Evolutionary conservation across 805 yeast species (phyloP).

Genomic region (Pichia nakasei): DNA sequence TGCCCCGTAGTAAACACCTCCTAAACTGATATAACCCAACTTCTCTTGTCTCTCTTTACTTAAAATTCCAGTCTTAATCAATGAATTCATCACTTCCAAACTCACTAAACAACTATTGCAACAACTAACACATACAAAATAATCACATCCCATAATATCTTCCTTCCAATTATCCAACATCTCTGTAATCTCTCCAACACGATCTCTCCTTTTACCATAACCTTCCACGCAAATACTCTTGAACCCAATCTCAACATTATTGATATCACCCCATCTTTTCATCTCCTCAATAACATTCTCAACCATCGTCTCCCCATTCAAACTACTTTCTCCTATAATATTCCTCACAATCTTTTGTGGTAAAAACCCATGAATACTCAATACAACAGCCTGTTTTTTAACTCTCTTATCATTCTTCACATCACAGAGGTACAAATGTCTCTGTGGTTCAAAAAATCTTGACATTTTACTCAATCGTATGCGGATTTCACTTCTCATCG

Average conservation of each 20-base stretch:
- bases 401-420: conserved; percentile 1
- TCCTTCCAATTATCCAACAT: conserved; percentile 61
- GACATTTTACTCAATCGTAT: conserved; percentile 16
- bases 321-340: conserved; percentile 86
- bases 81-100: conserved; percentile 48
- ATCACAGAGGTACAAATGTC: conserved; percentile 21
- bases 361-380: conserved; percentile 92
- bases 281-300: conserved; percentile 71
- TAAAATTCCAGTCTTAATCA: conserved; percentile 45
- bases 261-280: conserved; percentile 47
- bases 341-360: conserved; percentile 80
- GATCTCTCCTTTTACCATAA: conserved; percentile 78
- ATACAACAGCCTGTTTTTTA: conserved; percentile 54
- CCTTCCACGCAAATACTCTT: conserved; percentile 87
- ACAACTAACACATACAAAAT: conserved; percentile 77
- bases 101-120: conserved; percentile 93
- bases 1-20: conserved; percentile 89
- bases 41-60: conserved; percentile 34
- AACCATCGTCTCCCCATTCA: conserved; percentile 76
- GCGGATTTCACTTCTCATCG: conserved; percentile 20
- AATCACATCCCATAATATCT: conserved; percentile 56
- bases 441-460: conserved; percentile 18
- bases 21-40: conserved; percentile 81
- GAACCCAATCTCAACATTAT: conserved; percentile 37
- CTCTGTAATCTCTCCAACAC: conserved; percentile 66